These are phyloP conservation scores for Polyplosphaeria fusca DNA, from an alignment of 495 filamentous ascomycete genomes.

Conservation along the genomic window DNA sequence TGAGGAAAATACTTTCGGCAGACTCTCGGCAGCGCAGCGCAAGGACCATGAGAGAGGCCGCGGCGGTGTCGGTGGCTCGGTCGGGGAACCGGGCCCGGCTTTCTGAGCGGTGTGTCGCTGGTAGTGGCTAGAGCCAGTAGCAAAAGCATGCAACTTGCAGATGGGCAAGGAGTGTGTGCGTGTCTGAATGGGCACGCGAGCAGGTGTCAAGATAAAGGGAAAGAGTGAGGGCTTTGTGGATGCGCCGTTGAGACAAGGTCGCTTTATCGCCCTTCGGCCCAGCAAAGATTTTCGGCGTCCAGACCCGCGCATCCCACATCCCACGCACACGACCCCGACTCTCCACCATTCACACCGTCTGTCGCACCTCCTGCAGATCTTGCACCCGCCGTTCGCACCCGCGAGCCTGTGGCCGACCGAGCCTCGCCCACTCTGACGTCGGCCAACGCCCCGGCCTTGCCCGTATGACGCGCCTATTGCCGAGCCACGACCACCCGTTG, in stretches of 20 bases:
- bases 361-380: neutral
- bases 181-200: conserved; percentile 1
- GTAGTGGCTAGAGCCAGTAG: neutral
- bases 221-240: too few species aligned
- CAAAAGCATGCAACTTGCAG: neutral
- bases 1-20: conserved; percentile 3
- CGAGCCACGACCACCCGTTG: too few species aligned
- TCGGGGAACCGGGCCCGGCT: neutral
- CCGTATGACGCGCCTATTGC: too few species aligned
- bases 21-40: conserved; percentile 5
- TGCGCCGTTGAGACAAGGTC: neutral
- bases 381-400: neutral
- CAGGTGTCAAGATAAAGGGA: too few species aligned
- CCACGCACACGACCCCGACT: neutral
- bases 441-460: too few species aligned
- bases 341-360: neutral
- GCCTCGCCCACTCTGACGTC: too few species aligned
- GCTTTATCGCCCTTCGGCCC: neutral
- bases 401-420: too few species aligned
- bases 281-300: neutral
- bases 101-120: neutral
- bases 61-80: conserved; percentile 5
- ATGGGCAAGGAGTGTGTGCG: neutral
- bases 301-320: neutral
- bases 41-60: neutral